Evolutionary conservation across 169 alveolate species (phyloP), one percentile per base, ranked within the genome.

Genomic region (Plasmodium yoelii): DNA sequence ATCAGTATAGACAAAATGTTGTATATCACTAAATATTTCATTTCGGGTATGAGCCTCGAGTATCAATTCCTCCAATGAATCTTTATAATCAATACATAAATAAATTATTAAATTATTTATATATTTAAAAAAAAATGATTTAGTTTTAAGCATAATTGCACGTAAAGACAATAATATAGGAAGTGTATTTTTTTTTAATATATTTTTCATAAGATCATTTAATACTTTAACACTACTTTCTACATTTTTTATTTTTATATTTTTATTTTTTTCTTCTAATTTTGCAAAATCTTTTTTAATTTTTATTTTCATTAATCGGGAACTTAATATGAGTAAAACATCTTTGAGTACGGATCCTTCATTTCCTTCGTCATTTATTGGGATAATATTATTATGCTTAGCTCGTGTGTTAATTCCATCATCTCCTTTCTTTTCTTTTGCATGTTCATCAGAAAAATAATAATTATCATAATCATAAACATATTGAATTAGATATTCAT

Each of bases 161-260:
- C 88, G 28, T 5, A 75, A 57, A 24, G 88, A 75, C 51, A 75
- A 22, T 44, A 75, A 75, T 10, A 75, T 75, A 3, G 88, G 88
- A 22, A 75, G 75, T 7, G 88, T 75, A 44, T 75, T 75, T 61
- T 75, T 75, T 75, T 75, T 75, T 75, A 75, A 34, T 63, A 75
- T 75, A 75, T 75, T 75, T 75, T 75, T 75, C 88, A 75, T 75
- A 13, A 75, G 64, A 42, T 75, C 88, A 42, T 75, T 61, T 24
- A 75, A 57, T 22, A 75, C 88, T 63, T 75, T 75, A 49, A 75
- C 88, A 61, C 88, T 75, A 75, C 64, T 75, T 56, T 75, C 88
- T 67, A 75, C 88, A 75, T 75, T 75, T 64, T 57, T 75, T 24
- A 75, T 63, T 63, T 64, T 75, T 15, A 63, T 49, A 61, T 56